A percentile compares a stretch with the other conserved stretches of the same genome.
phyloP scores from a whole-genome alignment of 2,329 filamentous ascomycete species.

The Fusarium nygamai region DNA sequence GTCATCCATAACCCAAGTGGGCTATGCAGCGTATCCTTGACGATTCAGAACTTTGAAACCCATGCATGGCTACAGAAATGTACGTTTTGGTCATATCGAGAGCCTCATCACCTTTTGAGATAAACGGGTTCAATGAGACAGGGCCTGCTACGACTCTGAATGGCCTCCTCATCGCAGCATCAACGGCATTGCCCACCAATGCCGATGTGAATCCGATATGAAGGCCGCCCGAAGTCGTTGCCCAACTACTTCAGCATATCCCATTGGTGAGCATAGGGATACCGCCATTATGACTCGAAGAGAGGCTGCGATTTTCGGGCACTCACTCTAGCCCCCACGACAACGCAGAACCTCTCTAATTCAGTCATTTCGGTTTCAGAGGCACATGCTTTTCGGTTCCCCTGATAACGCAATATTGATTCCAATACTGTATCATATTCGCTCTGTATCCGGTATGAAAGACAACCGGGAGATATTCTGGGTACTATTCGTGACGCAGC shows the following conservation, averaged over 20 bases:
- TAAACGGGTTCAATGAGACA: slow-evolving; percentile 27
- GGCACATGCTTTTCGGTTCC: slow-evolving; percentile 20
- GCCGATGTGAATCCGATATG: slow-evolving; percentile 19
- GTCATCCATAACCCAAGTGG: slow-evolving; percentile 32
- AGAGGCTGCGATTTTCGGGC: slow-evolving; percentile 25
- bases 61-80: slow-evolving; percentile 28
- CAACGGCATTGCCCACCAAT: slow-evolving; percentile 33
- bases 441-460: slow-evolving; percentile 7
- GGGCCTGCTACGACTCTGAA: slow-evolving; percentile 27
- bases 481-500: slow-evolving; percentile 28
- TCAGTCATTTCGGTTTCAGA: slow-evolving; percentile 25
- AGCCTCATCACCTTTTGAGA: slow-evolving; percentile 38
- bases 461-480: slow-evolving; percentile 20
- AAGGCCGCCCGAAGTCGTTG: slow-evolving; percentile 31
- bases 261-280: slow-evolving; percentile 38
- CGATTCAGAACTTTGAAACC: slow-evolving; percentile 36
- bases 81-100: slow-evolving; percentile 29
- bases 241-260: slow-evolving; percentile 34
- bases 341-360: slow-evolving; percentile 24
- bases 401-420: slow-evolving; percentile 9
- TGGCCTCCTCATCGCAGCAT: slow-evolving; percentile 34
- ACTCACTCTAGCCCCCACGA: slow-evolving; percentile 36
- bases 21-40: slow-evolving; percentile 20
- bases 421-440: slow-evolving; percentile 13
- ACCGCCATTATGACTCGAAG: slow-evolving; percentile 44